These are phyloP conservation scores for Eucalyptus brandiana DNA, from an alignment of 345 rosid genomes.

Conservation along the genomic window DNA sequence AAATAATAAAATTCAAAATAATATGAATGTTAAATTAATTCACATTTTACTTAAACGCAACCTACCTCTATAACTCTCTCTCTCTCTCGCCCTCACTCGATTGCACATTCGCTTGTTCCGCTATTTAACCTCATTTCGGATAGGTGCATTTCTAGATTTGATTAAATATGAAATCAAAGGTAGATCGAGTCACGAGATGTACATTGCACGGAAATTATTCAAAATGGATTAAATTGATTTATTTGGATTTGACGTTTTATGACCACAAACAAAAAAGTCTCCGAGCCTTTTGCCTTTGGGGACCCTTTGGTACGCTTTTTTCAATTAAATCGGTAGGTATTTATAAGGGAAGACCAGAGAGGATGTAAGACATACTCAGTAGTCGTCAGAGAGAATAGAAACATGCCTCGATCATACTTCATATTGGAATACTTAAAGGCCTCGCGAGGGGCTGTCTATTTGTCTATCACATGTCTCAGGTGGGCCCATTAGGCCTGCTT, in stretches of 20 bases:
- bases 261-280: background rate
- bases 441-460: background rate
- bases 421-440: background rate
- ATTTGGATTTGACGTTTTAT: too few species aligned
- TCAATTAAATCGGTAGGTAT: background rate
- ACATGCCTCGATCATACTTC: background rate
- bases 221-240: too few species aligned
- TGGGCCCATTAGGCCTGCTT: background rate
- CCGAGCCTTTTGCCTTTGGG: background rate
- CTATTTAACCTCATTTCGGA: too few species aligned
- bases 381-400: background rate
- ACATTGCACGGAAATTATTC: fast-evolving
- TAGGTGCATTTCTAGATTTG: fast-evolving
- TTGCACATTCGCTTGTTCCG: fast-evolving
- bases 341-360: background rate
- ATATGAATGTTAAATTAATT: fast-evolving
- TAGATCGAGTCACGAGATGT: background rate
- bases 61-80: fast-evolving
- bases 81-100: fast-evolving
- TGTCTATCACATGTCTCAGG: background rate
- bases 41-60: fast-evolving
- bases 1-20: too few species aligned
- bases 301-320: background rate
- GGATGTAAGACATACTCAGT: background rate
- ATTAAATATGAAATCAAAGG: background rate